Percentiles rank a stretch among this genome's conserved stretches.
Evolutionary conservation across 495 filamentous ascomycete species (phyloP).

Genomic region (Penicillium canescens): DNA sequence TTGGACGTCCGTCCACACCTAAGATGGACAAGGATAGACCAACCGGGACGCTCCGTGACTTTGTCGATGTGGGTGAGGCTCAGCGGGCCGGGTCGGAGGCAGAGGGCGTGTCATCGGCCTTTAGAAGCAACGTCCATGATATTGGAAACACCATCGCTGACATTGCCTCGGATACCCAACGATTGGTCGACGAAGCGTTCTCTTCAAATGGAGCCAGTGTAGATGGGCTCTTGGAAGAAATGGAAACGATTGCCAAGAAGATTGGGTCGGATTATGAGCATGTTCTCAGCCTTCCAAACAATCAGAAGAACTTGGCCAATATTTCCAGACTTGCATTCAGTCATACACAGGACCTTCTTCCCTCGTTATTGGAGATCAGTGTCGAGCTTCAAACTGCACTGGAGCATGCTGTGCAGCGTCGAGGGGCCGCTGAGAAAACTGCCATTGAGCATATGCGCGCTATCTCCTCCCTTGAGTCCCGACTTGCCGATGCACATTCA

Average conservation of each 20-base stretch:
- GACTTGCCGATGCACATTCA: constrained; percentile 65
- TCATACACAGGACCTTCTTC: constrained; percentile 86
- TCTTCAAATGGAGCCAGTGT: constrained; percentile 41
- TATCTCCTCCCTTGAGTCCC: constrained; percentile 75
- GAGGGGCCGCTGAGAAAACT: constrained; percentile 57
- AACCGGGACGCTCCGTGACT: constrained; percentile 63
- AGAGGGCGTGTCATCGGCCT: constrained; percentile 46
- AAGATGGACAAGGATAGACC: constrained; percentile 34
- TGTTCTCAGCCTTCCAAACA: constrained; percentile 65
- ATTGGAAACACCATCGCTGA: constrained; percentile 52
- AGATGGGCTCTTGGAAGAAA: constrained; percentile 71
- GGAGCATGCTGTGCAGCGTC: constrained; percentile 62
- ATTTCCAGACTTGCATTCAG: constrained; percentile 83
- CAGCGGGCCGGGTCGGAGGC: constrained; percentile 60
- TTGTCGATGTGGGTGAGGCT: constrained; percentile 67
- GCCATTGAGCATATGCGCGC: constrained; percentile 72
- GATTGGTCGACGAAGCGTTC: constrained; percentile 42
- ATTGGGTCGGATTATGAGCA: constrained; percentile 85
- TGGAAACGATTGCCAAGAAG: constrained; percentile 81
- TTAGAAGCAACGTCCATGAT: constrained; percentile 52
- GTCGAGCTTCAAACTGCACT: constrained; percentile 75
- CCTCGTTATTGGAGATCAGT: constrained; percentile 68
- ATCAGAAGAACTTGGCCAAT: constrained; percentile 70
- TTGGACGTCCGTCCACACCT: constrained; percentile 47
- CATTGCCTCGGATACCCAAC: constrained; percentile 54